phyloP scores from a whole-genome alignment of 441 rosid species.

The Pelargonium citronellum region DNA sequence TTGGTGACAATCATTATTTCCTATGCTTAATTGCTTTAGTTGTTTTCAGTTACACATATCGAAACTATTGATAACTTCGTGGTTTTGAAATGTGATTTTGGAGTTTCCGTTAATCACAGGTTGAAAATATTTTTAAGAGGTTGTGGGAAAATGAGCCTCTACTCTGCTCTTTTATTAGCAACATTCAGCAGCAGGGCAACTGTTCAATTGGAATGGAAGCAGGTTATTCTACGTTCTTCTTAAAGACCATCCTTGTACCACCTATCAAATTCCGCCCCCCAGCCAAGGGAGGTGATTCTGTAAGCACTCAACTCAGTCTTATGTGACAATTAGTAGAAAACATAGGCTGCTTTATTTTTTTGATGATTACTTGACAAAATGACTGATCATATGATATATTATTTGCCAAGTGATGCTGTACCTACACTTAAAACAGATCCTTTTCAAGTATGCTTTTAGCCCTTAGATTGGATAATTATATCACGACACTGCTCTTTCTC shows the following conservation, averaged over 20 bases:
- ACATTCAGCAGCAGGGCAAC: slow-evolving; percentile 55
- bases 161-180: slow-evolving; percentile 69
- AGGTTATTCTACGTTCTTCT: slow-evolving; percentile 65
- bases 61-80: not conserved
- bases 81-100: slow-evolving; percentile 7
- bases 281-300: slow-evolving; percentile 79
- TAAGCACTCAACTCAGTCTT: slow-evolving; percentile 28
- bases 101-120: slow-evolving; percentile 38
- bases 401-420: slow-evolving; percentile 1
- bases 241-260: slow-evolving; percentile 73
- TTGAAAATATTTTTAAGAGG: slow-evolving; percentile 44
- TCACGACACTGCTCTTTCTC: not conserved
- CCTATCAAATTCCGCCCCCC: slow-evolving; percentile 91
- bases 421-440: not conserved
- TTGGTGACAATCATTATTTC: slow-evolving; percentile 8
- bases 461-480: slow-evolving; percentile 3
- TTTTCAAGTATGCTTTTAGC: not conserved
- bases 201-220: slow-evolving; percentile 31
- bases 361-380: not conserved
- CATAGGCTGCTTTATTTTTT: not conserved
- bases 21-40: slow-evolving; percentile 7
- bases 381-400: not conserved
- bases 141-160: slow-evolving; percentile 83
- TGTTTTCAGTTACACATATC: slow-evolving; percentile 8
- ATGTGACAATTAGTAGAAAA: not conserved